Evolutionary conservation across 2,329 filamentous ascomycete species (phyloP), one percentile per base, ranked within the genome.

Genomic region (Capronia epimyces): DNA sequence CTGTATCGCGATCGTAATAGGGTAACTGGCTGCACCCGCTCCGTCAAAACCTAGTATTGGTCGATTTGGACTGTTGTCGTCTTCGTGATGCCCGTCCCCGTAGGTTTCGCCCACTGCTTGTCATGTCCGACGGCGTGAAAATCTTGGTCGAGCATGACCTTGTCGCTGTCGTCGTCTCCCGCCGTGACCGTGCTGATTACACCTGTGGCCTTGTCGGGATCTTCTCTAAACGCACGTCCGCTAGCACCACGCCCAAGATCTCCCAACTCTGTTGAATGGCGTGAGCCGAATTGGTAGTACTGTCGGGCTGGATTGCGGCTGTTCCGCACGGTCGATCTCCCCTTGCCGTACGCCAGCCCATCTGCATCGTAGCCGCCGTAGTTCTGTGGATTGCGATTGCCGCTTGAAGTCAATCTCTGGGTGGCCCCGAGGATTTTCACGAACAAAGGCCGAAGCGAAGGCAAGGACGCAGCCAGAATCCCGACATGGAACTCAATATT

Each of bases 401-500:
- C 37, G 29, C 37, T 49, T 15, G 53, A 53, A 8, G 53, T 56
- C 18, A 56, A 50, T 21, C 27, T 43, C 37, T 49, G 37, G 16
- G 53, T 53, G 39, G 27, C 53, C 21, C 53, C 53, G n/a, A 56
- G 53, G 3, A 56, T 24, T 25, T 46, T 56, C 3, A 44, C 39
- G 16, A 71, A 63, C 5, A 71, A 60, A 1, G 69, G 69, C 40
- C 68, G 69, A 16, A 73, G 59, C 1, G 67, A 65, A 5, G 71
- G 69, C 7, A 71, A 64, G 34, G 68, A 71, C 31, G 66, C 67
- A 1, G 70, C 69, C 21, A 71, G 63, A 32, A 72, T 70, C 9
- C 68, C 68, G 9, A 71, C 58, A 43, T 69, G 68, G 43, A 71
- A 62, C 57, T 74, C 69, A 47, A 73, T 62, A 16, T 70, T 73